These are phyloP conservation scores for Suillus paluster DNA, from an alignment of 768 basidiomycete species.

Conservation along the genomic window DNA sequence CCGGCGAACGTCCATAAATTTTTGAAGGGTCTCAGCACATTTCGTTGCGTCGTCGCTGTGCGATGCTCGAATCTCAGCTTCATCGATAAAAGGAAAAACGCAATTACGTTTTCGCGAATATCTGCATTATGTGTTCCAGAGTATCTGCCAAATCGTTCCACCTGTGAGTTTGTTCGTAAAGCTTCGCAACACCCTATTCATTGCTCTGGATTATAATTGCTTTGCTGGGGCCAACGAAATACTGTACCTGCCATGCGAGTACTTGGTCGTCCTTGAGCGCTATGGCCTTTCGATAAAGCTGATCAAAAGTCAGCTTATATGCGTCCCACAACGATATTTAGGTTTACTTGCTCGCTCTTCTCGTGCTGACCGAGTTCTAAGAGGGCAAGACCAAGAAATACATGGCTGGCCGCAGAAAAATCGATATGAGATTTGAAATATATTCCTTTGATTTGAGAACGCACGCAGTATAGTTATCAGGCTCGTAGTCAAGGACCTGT, in stretches of 20 bases:
- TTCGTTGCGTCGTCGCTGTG: constrained; percentile 74
- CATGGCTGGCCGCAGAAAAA: constrained; percentile 55
- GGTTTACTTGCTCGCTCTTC: constrained; percentile 84
- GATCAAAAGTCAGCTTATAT: constrained; percentile 22
- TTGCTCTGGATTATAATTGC: constrained; percentile 15
- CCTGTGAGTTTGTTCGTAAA: constrained; percentile 66
- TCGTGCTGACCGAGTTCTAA: constrained; percentile 73
- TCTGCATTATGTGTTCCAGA: constrained; percentile 58
- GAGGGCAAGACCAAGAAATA: constrained; percentile 82
- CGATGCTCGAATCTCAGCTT: constrained; percentile 7
- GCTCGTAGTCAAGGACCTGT: constrained; percentile 74
- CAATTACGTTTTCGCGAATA: constrained; percentile 63
- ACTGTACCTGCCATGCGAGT: constrained; percentile 83
- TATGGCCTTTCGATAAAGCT: constrained; percentile 85
- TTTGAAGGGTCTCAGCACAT: constrained; percentile 83
- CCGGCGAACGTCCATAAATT: constrained; percentile 64
- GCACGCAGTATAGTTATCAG: constrained; percentile 88
- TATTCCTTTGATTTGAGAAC: constrained; percentile 30
- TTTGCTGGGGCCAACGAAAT: constrained; percentile 14
- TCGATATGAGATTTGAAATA: constrained; percentile 3
- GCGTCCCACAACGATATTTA: constrained; percentile 5
- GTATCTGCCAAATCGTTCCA: constrained; percentile 62
- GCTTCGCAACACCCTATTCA: constrained; percentile 67
- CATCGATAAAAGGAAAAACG: background rate
- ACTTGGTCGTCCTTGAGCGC: constrained; percentile 66